These are phyloP conservation scores for Ustilago trichophora DNA, from an alignment of 1,284 basidiomycete genomes.

Conservation along the genomic window DNA sequence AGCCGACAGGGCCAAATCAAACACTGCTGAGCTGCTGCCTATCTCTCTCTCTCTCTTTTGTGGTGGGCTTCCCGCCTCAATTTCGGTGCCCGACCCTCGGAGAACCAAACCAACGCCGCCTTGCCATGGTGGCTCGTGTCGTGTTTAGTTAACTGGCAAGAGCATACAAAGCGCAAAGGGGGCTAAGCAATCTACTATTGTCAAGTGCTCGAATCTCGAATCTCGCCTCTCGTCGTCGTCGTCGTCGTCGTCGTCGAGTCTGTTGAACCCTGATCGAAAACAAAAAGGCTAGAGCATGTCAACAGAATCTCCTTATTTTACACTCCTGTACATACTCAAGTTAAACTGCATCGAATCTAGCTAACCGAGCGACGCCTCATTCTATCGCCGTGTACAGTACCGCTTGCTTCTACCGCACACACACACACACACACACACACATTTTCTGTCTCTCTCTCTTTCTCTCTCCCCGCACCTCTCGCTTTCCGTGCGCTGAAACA, in stretches of 20 bases:
- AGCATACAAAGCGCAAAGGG: background rate
- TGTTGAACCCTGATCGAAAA: background rate
- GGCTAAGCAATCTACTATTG: no score
- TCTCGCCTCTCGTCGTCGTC: no score
- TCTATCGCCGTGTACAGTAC: slow-evolving; percentile 10
- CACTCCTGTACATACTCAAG: no score
- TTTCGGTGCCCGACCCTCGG: slow-evolving; percentile 18
- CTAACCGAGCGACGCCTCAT: slow-evolving; percentile 10
- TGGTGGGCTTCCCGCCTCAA: slow-evolving; percentile 6
- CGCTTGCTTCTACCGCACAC: background rate
- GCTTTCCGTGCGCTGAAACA: no score
- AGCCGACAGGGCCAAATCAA: background rate
- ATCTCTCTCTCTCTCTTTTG: no score
- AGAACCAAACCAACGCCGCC: slow-evolving; percentile 5
- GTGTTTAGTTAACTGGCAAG: no score
- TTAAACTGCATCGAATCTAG: slow-evolving; percentile 8
- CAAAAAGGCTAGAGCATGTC: background rate
- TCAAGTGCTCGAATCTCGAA: no score
- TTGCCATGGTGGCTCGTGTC: background rate
- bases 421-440: no score
- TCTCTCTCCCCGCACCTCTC: no score
- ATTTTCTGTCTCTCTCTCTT: no score
- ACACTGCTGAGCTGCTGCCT: background rate
- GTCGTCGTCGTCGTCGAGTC: no score
- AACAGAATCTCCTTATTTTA: background rate